Base-by-base conservation (phyloP, 78 protist genomes). In the Cavenderia fasciculata region DNA sequence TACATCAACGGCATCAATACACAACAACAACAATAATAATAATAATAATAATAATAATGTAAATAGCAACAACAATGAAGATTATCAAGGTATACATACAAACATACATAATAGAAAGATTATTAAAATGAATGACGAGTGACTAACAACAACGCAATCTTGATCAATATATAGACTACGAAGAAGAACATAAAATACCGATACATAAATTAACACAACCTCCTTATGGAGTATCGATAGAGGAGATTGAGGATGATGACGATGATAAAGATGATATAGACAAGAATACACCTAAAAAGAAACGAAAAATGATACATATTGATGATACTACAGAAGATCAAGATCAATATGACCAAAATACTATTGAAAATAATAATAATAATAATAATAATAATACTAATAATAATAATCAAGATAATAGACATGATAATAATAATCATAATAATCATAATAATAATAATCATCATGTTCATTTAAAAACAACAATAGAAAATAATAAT, bases 401-500 rank as follows among this genome's bases (percentile, higher is more conserved):
- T n/a, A 19, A 16, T 2, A 63, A n/a, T n/a, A n/a, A n/a, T n/a
- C 72, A 11, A 63, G 63, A 57, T 7, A 57, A 10, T 21, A 27
- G 18, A 4, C 41, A 57, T 27, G 2, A 57, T 18, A 36, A 57
- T 6, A 27, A 29, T 4, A 57, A 8, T 10, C 2, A 36, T 27
- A 57, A 57, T 29, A 63, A 63, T 4, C 2, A 38, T n/a, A 47
- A 63, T 63, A 34, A 6, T 2, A 38, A 5, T 43, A 63, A 63
- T 47, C 72, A 2, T 1, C n/a, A 2, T 38, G 11, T 63, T 2
- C 72, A 8, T 38, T 63, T 43, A 63, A 34, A 40, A 63, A 63
- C 25, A 59, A 76, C 29, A 61, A 7, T 76, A 14, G 86, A 76
- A 18, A 76, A 76, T 21, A 40, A 34, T 62, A 76, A n/a, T 21